Conservation (phyloP, 371 early-diverging fungal species). For the Fennellomyces sp. region DNA sequence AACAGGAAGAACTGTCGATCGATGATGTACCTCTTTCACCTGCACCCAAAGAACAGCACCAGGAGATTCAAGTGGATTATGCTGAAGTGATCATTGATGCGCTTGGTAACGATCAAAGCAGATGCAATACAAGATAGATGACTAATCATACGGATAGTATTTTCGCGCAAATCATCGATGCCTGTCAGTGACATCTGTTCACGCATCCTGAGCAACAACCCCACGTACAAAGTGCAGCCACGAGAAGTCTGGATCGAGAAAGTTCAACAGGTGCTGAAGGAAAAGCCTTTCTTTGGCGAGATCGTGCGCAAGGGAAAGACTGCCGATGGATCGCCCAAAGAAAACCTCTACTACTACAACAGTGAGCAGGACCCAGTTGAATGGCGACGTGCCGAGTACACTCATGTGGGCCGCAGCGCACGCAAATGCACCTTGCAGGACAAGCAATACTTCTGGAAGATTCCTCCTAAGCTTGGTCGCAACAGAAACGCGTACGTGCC, state of each 20-base stretch:
- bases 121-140: neutral
- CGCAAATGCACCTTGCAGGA: slow-evolving; percentile 69
- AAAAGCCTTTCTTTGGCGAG: slow-evolving; percentile 56
- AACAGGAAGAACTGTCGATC: neutral
- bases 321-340: slow-evolving; percentile 65
- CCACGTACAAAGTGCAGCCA: slow-evolving; percentile 31
- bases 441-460: slow-evolving; percentile 71
- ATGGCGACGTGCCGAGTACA: slow-evolving; percentile 54
- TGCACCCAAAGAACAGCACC: neutral
- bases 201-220: slow-evolving; percentile 45
- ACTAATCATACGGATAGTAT: slow-evolving; percentile 9
- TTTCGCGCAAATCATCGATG: slow-evolving; percentile 26
- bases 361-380: slow-evolving; percentile 62
- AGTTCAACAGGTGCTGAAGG: slow-evolving; percentile 36
- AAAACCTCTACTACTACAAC: slow-evolving; percentile 64
- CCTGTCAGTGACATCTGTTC: slow-evolving; percentile 49
- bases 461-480: slow-evolving; percentile 65
- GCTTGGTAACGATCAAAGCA: slow-evolving; percentile 30
- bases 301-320: slow-evolving; percentile 68
- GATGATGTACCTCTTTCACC: neutral
- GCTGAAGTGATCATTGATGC: slow-evolving; percentile 52
- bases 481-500: slow-evolving; percentile 51
- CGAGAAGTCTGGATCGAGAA: slow-evolving; percentile 40
- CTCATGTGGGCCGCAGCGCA: slow-evolving; percentile 63
- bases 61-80: neutral